Base-by-base conservation (phyloP, 345 rosid species). In the Rhodamnia rubescens region DNA sequence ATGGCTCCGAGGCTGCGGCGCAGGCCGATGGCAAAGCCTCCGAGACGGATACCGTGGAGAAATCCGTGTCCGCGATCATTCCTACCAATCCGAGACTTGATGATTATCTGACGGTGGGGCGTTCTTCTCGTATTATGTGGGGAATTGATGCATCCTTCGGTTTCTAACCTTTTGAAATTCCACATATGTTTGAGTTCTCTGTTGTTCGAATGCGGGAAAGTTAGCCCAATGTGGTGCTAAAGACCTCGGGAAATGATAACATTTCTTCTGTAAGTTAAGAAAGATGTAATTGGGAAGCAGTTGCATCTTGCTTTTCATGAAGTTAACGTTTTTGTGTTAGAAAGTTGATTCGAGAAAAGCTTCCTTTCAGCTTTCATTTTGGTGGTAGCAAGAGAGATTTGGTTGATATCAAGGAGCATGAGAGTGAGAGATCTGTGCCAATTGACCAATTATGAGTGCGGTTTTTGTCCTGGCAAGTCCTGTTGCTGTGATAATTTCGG, bases 61-160 rank as follows among this genome's bases (percentile, higher is more conserved):
- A 94, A 87, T 89, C 91, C 42, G 93, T 96, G 6, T 95, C 98
- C 3, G 99, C 99, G 50, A 95, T 98, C 53, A 96, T 98, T 53
- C 87, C 98, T 2, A 92, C 97, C 44, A 87, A 89, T 56, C 98
- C 98, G 53, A 91, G 95, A 49, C 99, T 94, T 0, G 99, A 98
- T 86, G 99, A 98, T 91, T 98, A 94, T 88, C 91, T 93, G 81
- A 92, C 95, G 95, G 99, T 98, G 83, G 82, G 85, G 56, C 42
- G 42, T 1, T n/a, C 24, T 27, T 20, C 5, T 47, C 52, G 21
- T 57, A 9, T 56, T 82, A 20, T 29, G 56, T 36, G 84, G n/a
- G 15, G 36, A 82, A 82, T 53, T 52, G 26, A 69, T 69, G 80
- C 80, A 20, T 69, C 47, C 80, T 69, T 69, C 26, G 11, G 44